Conservation (phyloP, 139 green algal species). For the Micractinium conductrix region DNA sequence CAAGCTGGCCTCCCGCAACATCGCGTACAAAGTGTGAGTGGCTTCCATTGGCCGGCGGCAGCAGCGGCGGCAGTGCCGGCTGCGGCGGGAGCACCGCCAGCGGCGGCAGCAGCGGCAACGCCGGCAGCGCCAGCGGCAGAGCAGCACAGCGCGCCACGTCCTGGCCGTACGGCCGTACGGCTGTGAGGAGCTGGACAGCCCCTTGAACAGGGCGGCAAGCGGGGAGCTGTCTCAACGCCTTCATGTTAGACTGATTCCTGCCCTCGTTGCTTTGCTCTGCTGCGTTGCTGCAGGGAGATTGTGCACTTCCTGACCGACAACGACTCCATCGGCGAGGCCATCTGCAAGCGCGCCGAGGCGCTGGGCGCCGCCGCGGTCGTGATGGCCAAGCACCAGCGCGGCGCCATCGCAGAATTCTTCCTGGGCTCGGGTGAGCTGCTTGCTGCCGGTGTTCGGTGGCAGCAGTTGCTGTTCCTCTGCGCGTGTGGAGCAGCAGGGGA, state of each 20-base stretch:
- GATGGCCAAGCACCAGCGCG: constrained; percentile 70
- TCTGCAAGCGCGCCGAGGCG: constrained; percentile 60
- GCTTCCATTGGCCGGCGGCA: no score
- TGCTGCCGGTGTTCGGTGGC: no score
- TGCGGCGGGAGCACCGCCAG: no score
- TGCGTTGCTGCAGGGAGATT: constrained; percentile 47
- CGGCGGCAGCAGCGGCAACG: neutral
- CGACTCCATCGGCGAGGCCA: constrained; percentile 58
- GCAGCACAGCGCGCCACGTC: no score
- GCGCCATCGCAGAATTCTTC: constrained; percentile 63
- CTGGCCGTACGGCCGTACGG: no score
- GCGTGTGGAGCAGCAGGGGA: no score
- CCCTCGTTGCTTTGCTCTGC: no score
- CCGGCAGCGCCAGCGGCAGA: no score
- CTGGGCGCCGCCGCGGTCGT: constrained; percentile 59
- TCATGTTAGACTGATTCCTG: neutral
- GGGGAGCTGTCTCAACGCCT: neutral
- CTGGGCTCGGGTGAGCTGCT: constrained; percentile 49
- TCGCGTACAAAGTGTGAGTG: constrained; percentile 45
- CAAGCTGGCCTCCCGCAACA: constrained; percentile 42
- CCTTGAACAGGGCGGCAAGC: neutral
- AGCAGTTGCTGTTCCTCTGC: no score
- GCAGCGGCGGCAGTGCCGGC: no score
- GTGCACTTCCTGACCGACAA: constrained; percentile 67
- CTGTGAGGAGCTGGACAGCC: no score